Evolutionary conservation across 768 basidiomycete species (phyloP).

Genomic region (Rhizopogon rudus): DNA sequence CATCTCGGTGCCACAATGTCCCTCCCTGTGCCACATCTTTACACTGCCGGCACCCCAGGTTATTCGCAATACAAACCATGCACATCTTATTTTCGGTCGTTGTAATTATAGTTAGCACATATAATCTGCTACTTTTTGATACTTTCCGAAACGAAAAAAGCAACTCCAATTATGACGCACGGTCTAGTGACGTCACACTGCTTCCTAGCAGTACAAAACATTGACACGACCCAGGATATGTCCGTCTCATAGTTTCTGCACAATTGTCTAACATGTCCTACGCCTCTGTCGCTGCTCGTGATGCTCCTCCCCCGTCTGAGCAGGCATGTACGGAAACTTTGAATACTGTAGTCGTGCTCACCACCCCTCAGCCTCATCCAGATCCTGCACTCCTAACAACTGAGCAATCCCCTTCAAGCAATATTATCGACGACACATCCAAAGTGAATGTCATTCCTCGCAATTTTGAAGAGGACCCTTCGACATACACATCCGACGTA

Average conservation of each 20-base stretch:
- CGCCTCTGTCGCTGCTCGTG: slow-evolving; percentile 59
- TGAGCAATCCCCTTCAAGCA: slow-evolving; percentile 31
- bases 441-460: slow-evolving; percentile 56
- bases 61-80: too few species aligned
- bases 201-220: not conserved
- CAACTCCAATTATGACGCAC: slow-evolving; percentile 1
- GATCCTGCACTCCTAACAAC: slow-evolving; percentile 62
- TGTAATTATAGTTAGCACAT: not conserved
- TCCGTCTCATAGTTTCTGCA: not conserved
- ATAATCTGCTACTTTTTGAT: not conserved
- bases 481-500: slow-evolving; percentile 27
- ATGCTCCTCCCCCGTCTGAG: slow-evolving; percentile 43
- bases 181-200: slow-evolving; percentile 4
- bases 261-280: slow-evolving; percentile 53
- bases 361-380: slow-evolving; percentile 47
- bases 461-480: slow-evolving; percentile 43
- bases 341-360: slow-evolving; percentile 3
- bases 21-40: too few species aligned
- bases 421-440: slow-evolving; percentile 38
- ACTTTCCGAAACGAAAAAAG: too few species aligned
- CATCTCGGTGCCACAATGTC: not conserved
- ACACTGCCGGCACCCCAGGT: too few species aligned
- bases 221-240: not conserved
- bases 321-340: slow-evolving; percentile 32
- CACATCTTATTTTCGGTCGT: slow-evolving; percentile 1